Conservation (phyloP, 2,329 filamentous ascomycete genomes). For the Botrytis pseudocinerea region DNA sequence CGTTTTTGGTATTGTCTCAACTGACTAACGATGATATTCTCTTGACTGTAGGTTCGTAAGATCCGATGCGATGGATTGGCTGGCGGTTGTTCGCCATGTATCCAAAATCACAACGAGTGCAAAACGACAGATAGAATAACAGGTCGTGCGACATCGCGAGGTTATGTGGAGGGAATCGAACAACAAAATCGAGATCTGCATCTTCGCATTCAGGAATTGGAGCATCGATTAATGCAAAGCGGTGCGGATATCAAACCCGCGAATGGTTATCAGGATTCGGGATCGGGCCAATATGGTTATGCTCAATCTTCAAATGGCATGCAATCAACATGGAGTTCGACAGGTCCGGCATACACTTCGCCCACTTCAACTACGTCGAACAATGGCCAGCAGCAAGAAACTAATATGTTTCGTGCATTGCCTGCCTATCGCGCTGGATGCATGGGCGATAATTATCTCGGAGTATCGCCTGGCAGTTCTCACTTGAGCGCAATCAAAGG, state of each 20-base stretch:
- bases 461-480: constrained; percentile 58
- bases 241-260: constrained; percentile 57
- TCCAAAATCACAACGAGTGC: constrained; percentile 74
- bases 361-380: not conserved
- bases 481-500: constrained; percentile 73
- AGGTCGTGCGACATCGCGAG: constrained; percentile 74
- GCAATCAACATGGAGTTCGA: constrained; percentile 29
- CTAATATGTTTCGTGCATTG: constrained; percentile 33
- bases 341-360: constrained; percentile 25
- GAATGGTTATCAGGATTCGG: constrained; percentile 27
- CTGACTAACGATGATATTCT: not conserved
- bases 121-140: constrained; percentile 83
- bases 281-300: constrained; percentile 21
- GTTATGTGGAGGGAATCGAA: constrained; percentile 77
- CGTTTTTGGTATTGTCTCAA: not conserved
- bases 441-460: constrained; percentile 64
- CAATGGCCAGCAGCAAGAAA: constrained; percentile 29
- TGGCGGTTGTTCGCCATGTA: constrained; percentile 80
- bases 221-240: constrained; percentile 61
- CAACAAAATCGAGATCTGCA: constrained; percentile 68
- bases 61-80: constrained; percentile 82
- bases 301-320: constrained; percentile 12
- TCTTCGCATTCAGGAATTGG: constrained; percentile 65
- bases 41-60: constrained; percentile 65
- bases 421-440: constrained; percentile 39